These are phyloP conservation scores for Fusarium torulosum DNA, from an alignment of 2,329 filamentous ascomycete genomes.

Conservation along the genomic window DNA sequence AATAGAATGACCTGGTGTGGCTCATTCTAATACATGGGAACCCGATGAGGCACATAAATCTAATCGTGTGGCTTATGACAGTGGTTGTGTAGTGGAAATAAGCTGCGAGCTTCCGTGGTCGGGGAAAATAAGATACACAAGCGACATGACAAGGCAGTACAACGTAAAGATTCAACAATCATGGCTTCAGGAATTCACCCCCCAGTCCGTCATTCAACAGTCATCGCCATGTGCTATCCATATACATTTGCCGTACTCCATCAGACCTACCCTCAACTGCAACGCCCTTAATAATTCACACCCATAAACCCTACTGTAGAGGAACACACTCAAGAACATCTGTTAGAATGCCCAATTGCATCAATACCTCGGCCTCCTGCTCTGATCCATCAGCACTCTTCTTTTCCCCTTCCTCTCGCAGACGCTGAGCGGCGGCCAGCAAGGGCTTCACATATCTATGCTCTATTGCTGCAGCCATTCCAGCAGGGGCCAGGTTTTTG, in stretches of 20 bases:
- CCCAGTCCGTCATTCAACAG: neutral
- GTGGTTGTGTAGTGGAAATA: neutral
- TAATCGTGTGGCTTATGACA: neutral
- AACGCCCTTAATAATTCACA: conserved; percentile 18
- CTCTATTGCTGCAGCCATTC: conserved; percentile 69
- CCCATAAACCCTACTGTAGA: conserved; percentile 51
- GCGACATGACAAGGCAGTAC: neutral
- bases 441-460: conserved; percentile 70
- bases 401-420: conserved; percentile 52
- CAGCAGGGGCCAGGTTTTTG: conserved; percentile 64
- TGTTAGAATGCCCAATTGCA: conserved; percentile 58
- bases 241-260: conserved; percentile 21
- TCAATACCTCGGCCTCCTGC: conserved; percentile 48
- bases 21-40: neutral
- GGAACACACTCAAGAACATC: conserved; percentile 59
- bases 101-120: neutral
- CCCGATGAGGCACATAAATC: neutral
- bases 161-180: neutral
- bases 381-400: conserved; percentile 51
- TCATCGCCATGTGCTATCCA: conserved; percentile 3
- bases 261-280: conserved; percentile 8
- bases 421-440: conserved; percentile 56
- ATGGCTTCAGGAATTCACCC: too few relatives aligned
- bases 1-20: neutral
- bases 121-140: too few relatives aligned